phyloP scores from a whole-genome alignment of 106 monocot species.

The Platanthera guangdongensis region DNA sequence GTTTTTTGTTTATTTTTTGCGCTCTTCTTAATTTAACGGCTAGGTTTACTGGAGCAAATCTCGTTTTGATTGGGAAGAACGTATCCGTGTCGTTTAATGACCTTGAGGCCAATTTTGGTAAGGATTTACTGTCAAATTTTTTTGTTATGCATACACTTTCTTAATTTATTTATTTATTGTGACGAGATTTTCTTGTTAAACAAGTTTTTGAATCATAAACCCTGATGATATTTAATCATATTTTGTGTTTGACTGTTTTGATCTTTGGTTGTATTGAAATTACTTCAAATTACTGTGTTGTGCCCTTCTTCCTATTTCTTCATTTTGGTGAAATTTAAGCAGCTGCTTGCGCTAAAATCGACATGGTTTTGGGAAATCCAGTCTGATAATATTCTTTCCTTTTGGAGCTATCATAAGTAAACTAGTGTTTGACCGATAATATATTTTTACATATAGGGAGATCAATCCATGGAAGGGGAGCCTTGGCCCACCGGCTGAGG shows the following conservation, averaged over 20 bases:
- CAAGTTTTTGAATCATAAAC: neutral
- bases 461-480: too few relatives aligned
- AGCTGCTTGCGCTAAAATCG: neutral
- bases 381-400: too few relatives aligned
- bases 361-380: neutral
- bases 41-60: constrained; percentile 31
- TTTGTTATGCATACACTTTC: neutral
- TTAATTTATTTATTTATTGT: neutral
- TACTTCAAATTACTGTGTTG: neutral
- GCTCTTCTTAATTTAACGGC: constrained; percentile 15
- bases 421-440: too few relatives aligned
- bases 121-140: constrained; percentile 8
- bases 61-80: constrained; percentile 72
- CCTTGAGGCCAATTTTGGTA: constrained; percentile 70
- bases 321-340: neutral
- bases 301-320: neutral
- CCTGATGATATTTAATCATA: neutral
- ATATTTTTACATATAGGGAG: too few relatives aligned
- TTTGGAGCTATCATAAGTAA: too few relatives aligned
- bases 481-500: too few relatives aligned
- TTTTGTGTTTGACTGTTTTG: neutral
- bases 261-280: neutral
- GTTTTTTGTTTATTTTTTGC: constrained; percentile 10
- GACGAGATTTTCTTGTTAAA: neutral
- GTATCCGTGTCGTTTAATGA: constrained; percentile 57